Percentiles rank a stretch among this genome's conserved stretches.
Conservation (phyloP, 164 flowering plant species). For the Amborella trichopoda region DNA sequence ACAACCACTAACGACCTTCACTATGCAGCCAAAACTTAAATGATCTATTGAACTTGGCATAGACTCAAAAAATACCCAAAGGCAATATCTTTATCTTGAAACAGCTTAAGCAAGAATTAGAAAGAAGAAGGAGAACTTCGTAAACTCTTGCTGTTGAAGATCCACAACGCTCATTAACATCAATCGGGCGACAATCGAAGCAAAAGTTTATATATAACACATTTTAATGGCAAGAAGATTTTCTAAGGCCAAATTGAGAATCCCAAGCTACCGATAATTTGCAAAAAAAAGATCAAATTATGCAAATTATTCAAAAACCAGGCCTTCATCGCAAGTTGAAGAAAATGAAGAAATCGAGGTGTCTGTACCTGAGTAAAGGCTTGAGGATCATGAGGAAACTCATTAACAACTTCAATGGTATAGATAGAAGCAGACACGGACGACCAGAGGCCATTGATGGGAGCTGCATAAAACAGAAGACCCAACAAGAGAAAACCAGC, state of each 20-base stretch:
- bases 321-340: background rate
- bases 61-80: no score
- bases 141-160: background rate
- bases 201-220: no score
- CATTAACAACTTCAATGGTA: conserved; percentile 39
- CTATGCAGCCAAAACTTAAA: background rate
- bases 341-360: background rate
- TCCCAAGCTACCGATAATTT: background rate
- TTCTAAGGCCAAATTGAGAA: background rate
- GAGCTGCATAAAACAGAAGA: background rate
- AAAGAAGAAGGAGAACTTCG: no score
- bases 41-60: no score
- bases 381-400: conserved; percentile 65
- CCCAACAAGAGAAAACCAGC: background rate
- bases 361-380: conserved; percentile 74
- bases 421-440: conserved; percentile 8
- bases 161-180: background rate
- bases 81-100: background rate
- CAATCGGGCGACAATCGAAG: background rate
- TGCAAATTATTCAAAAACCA: background rate
- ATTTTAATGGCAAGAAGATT: background rate
- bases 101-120: background rate
- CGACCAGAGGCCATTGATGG: background rate
- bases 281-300: background rate
- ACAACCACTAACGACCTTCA: background rate